These are phyloP conservation scores for Mariannaea elegans DNA, from an alignment of 2,329 filamentous ascomycete genomes.

Conservation along the genomic window DNA sequence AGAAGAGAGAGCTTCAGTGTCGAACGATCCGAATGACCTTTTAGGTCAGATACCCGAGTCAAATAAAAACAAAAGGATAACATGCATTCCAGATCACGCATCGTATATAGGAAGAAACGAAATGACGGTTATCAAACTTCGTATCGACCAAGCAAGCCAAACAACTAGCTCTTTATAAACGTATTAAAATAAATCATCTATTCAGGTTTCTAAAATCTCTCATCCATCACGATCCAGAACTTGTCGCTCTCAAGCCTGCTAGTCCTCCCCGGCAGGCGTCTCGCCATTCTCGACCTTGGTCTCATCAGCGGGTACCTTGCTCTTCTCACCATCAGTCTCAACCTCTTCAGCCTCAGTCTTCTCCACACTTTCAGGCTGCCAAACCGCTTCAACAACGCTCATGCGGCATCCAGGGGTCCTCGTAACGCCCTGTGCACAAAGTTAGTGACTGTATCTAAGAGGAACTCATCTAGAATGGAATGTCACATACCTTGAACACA, in stretches of 20 bases:
- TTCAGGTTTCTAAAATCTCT: too few species aligned
- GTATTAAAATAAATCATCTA: too few species aligned
- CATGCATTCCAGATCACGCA: too few species aligned
- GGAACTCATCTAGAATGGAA: too few species aligned
- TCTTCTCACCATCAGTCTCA: background rate
- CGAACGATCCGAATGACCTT: too few species aligned
- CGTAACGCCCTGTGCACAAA: constrained; percentile 47
- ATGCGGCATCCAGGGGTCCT: constrained; percentile 54
- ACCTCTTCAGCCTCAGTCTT: constrained; percentile 4
- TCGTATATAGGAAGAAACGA: too few species aligned
- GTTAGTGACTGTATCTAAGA: constrained; percentile 14
- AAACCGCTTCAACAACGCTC: constrained; percentile 60
- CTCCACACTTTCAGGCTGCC: constrained; percentile 45
- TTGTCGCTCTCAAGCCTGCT: background rate
- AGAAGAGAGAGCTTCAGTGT: too few species aligned
- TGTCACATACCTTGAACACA: constrained; percentile 49
- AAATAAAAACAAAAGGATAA: too few species aligned
- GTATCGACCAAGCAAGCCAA: too few species aligned
- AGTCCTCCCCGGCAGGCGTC: background rate
- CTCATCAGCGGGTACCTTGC: background rate
- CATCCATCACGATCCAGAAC: background rate
- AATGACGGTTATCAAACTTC: too few species aligned
- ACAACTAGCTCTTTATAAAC: background rate
- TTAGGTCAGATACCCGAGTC: too few species aligned
- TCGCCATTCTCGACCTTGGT: background rate